A percentile compares a stretch with the other conserved stretches of the same genome.
phyloP scores from a whole-genome alignment of 2,329 filamentous ascomycete genomes.

The Emmonsia crescens region DNA sequence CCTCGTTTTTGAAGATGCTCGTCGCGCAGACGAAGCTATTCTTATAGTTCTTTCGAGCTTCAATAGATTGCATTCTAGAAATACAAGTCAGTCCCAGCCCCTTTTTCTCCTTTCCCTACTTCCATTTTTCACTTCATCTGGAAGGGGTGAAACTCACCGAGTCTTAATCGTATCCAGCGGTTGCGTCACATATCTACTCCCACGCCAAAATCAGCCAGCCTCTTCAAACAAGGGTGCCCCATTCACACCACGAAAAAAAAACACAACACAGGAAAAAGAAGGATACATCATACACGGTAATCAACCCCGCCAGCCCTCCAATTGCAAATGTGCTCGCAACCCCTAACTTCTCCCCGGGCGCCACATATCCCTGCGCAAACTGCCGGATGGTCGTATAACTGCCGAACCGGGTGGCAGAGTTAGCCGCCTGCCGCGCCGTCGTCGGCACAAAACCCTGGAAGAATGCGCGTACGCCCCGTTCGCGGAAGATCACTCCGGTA shows the following conservation, averaged over 20 bases:
- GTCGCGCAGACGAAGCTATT: slow-evolving; percentile 77
- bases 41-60: slow-evolving; percentile 68
- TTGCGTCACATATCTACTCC: slow-evolving; percentile 44
- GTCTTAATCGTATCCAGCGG: slow-evolving; percentile 93
- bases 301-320: slow-evolving; percentile 75
- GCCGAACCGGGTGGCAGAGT: slow-evolving; percentile 83
- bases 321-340: slow-evolving; percentile 80
- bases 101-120: not conserved
- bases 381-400: slow-evolving; percentile 87
- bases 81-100: not conserved
- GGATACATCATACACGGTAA: slow-evolving; percentile 64
- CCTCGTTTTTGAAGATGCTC: slow-evolving; percentile 80
- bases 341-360: slow-evolving; percentile 89
- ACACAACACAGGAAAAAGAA: not conserved
- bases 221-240: not conserved
- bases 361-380: slow-evolving; percentile 80
- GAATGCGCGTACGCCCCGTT: slow-evolving; percentile 82
- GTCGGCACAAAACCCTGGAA: slow-evolving; percentile 96
- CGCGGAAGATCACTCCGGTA: slow-evolving; percentile 71
- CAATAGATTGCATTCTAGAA: slow-evolving; percentile 82
- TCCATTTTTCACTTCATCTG: slow-evolving; percentile 1
- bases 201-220: not conserved
- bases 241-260: not conserved
- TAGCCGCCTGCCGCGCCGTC: slow-evolving; percentile 86
- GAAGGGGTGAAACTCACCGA: slow-evolving; percentile 28